phyloP scores from a whole-genome alignment of 306 rosid genomes.

The Vachellia collinsii region DNA sequence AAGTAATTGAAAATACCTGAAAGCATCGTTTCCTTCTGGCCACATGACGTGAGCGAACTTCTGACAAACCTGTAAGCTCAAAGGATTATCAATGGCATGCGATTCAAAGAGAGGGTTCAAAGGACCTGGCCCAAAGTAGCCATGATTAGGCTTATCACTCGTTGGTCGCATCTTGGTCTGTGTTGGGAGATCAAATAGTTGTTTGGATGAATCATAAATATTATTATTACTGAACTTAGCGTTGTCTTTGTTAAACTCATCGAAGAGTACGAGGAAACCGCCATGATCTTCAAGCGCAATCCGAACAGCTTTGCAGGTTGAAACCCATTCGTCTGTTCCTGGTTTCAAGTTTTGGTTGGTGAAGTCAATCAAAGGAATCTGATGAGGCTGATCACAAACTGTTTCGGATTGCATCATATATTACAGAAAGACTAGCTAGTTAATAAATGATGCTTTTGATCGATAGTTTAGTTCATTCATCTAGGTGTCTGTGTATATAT shows the following conservation, averaged over 20 bases:
- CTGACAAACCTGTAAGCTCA: neutral
- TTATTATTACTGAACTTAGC: too few relatives aligned
- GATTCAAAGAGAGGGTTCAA: neutral
- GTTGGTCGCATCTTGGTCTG: neutral
- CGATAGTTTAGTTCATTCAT: neutral
- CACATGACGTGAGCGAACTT: conserved; percentile 31
- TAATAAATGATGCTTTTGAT: neutral
- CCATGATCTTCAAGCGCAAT: neutral
- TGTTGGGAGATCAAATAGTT: neutral
- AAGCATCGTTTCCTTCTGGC: conserved; percentile 36
- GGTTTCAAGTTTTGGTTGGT: neutral
- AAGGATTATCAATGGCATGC: neutral
- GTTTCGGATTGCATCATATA: neutral
- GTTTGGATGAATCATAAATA: neutral
- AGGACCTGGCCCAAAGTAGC: neutral
- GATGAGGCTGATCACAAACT: neutral
- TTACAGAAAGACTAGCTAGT: neutral
- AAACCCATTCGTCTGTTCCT: neutral
- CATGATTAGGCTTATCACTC: neutral
- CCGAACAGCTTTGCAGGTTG: neutral
- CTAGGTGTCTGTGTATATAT: too few relatives aligned
- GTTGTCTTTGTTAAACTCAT: neutral
- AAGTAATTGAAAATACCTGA: conserved; percentile 22
- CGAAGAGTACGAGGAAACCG: neutral
- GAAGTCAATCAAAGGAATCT: neutral